phyloP scores from a whole-genome alignment of 2,329 filamentous ascomycete species.

The Phialocephala sp. region DNA sequence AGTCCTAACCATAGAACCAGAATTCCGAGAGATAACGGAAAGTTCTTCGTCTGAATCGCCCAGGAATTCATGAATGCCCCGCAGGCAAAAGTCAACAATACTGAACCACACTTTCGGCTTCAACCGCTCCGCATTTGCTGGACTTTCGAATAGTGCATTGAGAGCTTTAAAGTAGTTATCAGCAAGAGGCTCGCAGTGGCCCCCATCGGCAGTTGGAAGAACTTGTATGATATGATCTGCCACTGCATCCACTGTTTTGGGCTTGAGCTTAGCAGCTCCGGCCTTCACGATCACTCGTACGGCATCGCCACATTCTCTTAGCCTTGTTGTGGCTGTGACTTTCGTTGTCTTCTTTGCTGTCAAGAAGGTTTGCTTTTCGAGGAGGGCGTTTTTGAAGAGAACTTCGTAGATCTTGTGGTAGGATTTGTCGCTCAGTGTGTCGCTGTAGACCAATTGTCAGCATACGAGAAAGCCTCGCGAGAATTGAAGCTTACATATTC shows the following conservation, averaged over 20 bases:
- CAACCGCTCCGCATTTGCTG: slow-evolving; percentile 81
- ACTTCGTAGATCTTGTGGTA: slow-evolving; percentile 83
- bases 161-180: slow-evolving; percentile 82
- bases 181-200: slow-evolving; percentile 71
- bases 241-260: slow-evolving; percentile 79
- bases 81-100: slow-evolving; percentile 61
- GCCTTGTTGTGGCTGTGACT: slow-evolving; percentile 57
- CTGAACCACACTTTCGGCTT: slow-evolving; percentile 53
- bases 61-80: slow-evolving; percentile 61
- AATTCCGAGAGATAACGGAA: slow-evolving; percentile 24
- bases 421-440: slow-evolving; percentile 71
- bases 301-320: slow-evolving; percentile 73
- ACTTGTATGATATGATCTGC: slow-evolving; percentile 83
- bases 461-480: neutral
- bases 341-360: slow-evolving; percentile 58
- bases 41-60: slow-evolving; percentile 28
- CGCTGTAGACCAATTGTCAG: slow-evolving; percentile 32
- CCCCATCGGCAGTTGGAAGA: slow-evolving; percentile 65
- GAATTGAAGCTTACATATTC: slow-evolving; percentile 35
- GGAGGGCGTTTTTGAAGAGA: slow-evolving; percentile 71
- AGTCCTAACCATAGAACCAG: slow-evolving; percentile 35
- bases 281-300: slow-evolving; percentile 75
- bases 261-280: slow-evolving; percentile 70
- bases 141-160: slow-evolving; percentile 70
- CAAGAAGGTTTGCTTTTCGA: slow-evolving; percentile 70